A percentile compares a stretch with the other conserved stretches of the same genome.
Evolutionary conservation across 2,329 filamentous ascomycete genomes (phyloP).

Genomic region (Hirsutella rhossiliensis): DNA sequence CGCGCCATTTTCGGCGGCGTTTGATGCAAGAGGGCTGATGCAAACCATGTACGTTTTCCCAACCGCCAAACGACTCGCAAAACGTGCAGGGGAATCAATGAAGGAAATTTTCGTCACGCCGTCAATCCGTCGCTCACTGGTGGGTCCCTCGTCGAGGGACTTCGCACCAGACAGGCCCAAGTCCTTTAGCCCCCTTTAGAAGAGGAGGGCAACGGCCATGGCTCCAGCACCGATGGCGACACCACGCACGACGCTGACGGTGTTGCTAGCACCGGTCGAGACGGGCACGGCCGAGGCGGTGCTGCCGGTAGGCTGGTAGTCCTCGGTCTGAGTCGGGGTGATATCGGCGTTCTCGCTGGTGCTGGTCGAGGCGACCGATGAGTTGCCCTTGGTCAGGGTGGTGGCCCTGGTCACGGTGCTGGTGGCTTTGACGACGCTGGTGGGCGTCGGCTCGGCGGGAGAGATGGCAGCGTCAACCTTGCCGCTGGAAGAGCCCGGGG

Average conservation of each 20-base stretch:
- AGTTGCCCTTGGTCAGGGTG: slow-evolving; percentile 9
- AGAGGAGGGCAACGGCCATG: slow-evolving; percentile 13
- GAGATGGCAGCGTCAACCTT: background rate
- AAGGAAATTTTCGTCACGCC: background rate
- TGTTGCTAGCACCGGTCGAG: slow-evolving; percentile 17
- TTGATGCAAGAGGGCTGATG: slow-evolving; percentile 1
- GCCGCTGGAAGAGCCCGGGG: background rate
- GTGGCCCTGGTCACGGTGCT: slow-evolving; percentile 8
- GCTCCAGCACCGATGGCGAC: slow-evolving; percentile 13
- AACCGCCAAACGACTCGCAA: background rate
- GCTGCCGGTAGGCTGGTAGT: slow-evolving; percentile 2
- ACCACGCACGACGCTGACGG: slow-evolving; percentile 9
- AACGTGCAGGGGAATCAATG: background rate
- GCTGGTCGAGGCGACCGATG: slow-evolving; percentile 6
- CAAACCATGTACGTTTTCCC: slow-evolving; percentile 3
- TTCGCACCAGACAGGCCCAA: background rate
- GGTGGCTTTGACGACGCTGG: slow-evolving; percentile 7
- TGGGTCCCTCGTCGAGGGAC: background rate
- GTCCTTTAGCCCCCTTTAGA: slow-evolving; percentile 8
- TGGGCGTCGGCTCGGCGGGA: background rate
- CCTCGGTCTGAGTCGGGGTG: background rate
- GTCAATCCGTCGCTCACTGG: background rate
- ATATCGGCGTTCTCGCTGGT: slow-evolving; percentile 5
- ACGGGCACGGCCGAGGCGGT: slow-evolving; percentile 9
- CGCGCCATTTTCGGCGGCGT: background rate